Conservation (phyloP, 2,329 filamentous ascomycete genomes). For the Stromatinia cepivora region DNA sequence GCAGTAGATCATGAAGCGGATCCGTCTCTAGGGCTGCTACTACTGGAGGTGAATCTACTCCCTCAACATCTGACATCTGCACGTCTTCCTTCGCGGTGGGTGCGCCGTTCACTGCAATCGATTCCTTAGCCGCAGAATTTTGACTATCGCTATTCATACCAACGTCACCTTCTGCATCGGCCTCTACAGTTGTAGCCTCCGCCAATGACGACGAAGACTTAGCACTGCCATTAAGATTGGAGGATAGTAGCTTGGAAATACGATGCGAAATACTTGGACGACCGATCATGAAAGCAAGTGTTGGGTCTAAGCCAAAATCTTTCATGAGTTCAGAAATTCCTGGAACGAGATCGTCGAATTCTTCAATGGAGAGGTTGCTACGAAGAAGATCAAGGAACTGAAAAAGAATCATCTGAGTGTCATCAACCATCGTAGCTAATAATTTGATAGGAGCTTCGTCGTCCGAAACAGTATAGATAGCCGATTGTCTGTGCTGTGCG, state of each 20-base stretch:
- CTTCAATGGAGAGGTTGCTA: slow-evolving; percentile 70
- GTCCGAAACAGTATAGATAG: slow-evolving; percentile 72
- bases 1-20: slow-evolving; percentile 66
- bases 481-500: slow-evolving; percentile 86
- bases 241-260: slow-evolving; percentile 45
- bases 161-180: slow-evolving; percentile 60
- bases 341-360: slow-evolving; percentile 79
- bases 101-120: slow-evolving; percentile 27
- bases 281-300: slow-evolving; percentile 81
- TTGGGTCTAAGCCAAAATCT: slow-evolving; percentile 76
- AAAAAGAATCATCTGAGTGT: slow-evolving; percentile 79
- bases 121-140: slow-evolving; percentile 13
- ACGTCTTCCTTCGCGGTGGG: slow-evolving; percentile 38
- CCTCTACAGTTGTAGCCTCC: slow-evolving; percentile 25
- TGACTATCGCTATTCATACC: slow-evolving; percentile 33
- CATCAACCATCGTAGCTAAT: slow-evolving; percentile 83
- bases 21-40: slow-evolving; percentile 46
- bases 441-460: slow-evolving; percentile 82
- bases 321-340: slow-evolving; percentile 70
- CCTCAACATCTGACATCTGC: slow-evolving; percentile 45
- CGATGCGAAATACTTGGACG: slow-evolving; percentile 71
- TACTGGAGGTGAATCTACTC: slow-evolving; percentile 38
- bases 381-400: slow-evolving; percentile 90
- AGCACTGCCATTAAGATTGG: slow-evolving; percentile 31
- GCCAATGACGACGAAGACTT: slow-evolving; percentile 26